Percentiles rank a stretch among this genome's conserved stretches.
These are phyloP conservation scores for Lactuca saligna DNA, from an alignment of 129 eudicot species.

Conservation along the genomic window DNA sequence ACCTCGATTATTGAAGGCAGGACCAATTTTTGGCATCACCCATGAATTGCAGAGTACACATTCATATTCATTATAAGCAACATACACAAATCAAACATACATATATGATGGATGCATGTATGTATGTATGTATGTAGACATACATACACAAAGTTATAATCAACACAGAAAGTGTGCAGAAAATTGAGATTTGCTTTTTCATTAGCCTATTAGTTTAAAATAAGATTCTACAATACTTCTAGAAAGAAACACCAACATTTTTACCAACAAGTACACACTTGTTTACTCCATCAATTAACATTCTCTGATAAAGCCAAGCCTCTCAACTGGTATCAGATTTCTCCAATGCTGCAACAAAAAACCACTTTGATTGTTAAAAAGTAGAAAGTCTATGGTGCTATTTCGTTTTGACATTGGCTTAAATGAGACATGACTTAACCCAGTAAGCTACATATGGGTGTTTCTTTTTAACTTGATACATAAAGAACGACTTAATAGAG, in stretches of 20 bases:
- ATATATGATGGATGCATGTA: not conserved
- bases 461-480: too few species aligned
- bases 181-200: constrained; percentile 1
- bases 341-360: constrained; percentile 69
- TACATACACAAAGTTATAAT: not conserved
- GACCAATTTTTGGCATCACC: not conserved
- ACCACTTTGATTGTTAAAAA: not conserved
- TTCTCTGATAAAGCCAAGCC: not conserved
- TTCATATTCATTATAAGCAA: not conserved
- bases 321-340: constrained; percentile 83
- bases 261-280: constrained; percentile 24
- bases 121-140: not conserved
- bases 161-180: constrained; percentile 11
- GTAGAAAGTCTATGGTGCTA: not conserved
- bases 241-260: constrained; percentile 17
- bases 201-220: not conserved
- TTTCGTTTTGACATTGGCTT: too few species aligned
- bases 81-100: not conserved
- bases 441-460: too few species aligned
- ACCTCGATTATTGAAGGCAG: not conserved
- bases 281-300: constrained; percentile 8
- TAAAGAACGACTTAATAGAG: too few species aligned
- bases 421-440: too few species aligned
- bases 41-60: not conserved
- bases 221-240: not conserved